A percentile compares a stretch with the other conserved stretches of the same genome.
These are phyloP conservation scores for Rhodotorula sp. DNA, from an alignment of 1,284 basidiomycete species.

Conservation along the genomic window DNA sequence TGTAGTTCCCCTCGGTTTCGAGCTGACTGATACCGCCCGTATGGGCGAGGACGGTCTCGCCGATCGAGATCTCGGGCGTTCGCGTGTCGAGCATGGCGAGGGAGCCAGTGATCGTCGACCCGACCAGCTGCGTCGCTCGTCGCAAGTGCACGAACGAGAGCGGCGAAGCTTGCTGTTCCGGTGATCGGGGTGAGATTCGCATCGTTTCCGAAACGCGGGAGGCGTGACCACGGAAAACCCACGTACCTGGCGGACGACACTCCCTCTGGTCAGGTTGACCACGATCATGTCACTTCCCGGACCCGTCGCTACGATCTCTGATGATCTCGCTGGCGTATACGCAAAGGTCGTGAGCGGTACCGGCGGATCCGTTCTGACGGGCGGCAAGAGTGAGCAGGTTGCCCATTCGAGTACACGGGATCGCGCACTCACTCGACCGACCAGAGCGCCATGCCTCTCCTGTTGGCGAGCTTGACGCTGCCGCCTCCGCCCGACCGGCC, in stretches of 20 bases:
- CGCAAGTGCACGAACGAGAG: constrained; percentile 31
- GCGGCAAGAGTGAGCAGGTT: background rate
- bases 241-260: constrained; percentile 34
- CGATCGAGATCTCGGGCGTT: constrained; percentile 29
- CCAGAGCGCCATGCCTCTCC: constrained; percentile 51
- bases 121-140: constrained; percentile 38
- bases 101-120: constrained; percentile 35
- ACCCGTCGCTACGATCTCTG: constrained; percentile 37
- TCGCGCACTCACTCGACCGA: constrained; percentile 36
- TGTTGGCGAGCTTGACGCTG: constrained; percentile 49
- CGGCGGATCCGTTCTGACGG: constrained; percentile 28
- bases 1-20: constrained; percentile 69
- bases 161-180: constrained; percentile 27
- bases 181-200: background rate
- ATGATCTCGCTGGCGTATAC: constrained; percentile 36
- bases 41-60: constrained; percentile 66
- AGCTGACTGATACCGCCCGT: constrained; percentile 78
- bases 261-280: constrained; percentile 31
- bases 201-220: too few species aligned
- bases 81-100: constrained; percentile 43
- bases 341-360: constrained; percentile 34
- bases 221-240: background rate
- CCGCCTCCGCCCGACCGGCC: constrained; percentile 18
- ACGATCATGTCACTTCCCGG: constrained; percentile 35
- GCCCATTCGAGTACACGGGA: too few species aligned